A percentile compares a stretch with the other conserved stretches of the same genome.
Evolutionary conservation across 257 asterid genomes (phyloP).

Genomic region (Nicotiana noctiflora): DNA sequence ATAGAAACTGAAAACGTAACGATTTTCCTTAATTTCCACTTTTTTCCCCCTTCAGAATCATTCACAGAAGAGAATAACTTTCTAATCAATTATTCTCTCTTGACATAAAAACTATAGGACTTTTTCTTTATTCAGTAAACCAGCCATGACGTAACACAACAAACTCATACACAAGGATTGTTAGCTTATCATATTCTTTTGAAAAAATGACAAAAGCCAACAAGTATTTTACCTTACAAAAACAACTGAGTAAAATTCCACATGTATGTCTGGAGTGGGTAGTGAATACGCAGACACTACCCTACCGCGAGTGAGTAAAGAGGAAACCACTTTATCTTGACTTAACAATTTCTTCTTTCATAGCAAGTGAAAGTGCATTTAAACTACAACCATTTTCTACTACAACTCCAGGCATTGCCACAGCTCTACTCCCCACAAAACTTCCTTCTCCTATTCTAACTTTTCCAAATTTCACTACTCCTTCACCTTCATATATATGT

Average conservation of each 20-base stretch:
- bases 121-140: constrained; percentile 20
- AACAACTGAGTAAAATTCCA: too few relatives aligned
- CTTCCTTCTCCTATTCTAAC: constrained; percentile 63
- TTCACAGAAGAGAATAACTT: neutral
- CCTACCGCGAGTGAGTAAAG: too few relatives aligned
- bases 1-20: neutral
- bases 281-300: too few relatives aligned
- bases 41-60: neutral
- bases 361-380: constrained; percentile 69
- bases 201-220: neutral
- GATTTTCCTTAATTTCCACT: neutral
- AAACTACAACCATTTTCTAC: constrained; percentile 56
- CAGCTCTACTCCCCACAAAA: constrained; percentile 67
- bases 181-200: neutral
- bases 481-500: constrained; percentile 78
- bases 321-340: constrained; percentile 16
- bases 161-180: neutral
- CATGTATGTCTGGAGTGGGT: too few relatives aligned
- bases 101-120: neutral
- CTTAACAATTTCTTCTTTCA: constrained; percentile 69
- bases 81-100: too few relatives aligned
- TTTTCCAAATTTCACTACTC: constrained; percentile 73
- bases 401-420: constrained; percentile 87
- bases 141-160: neutral
- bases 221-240: constrained; percentile 14